Evolutionary conservation across 2,329 filamentous ascomycete genomes (phyloP).

Genomic region (Dactylellina haptotyla): DNA sequence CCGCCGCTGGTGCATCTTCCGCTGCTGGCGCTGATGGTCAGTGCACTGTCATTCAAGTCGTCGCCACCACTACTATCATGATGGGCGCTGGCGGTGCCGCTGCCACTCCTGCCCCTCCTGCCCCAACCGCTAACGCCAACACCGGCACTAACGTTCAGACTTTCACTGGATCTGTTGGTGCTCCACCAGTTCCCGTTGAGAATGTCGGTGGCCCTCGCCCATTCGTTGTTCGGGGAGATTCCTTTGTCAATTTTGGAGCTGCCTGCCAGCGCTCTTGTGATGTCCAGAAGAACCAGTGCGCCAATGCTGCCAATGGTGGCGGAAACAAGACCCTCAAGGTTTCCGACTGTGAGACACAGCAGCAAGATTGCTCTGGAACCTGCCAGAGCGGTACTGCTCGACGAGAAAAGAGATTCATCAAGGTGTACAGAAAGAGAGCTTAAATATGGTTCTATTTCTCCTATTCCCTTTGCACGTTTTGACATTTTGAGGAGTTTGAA

Average conservation of each 20-base stretch:
- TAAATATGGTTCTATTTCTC: conserved; percentile 6
- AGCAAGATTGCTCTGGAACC: conserved; percentile 62
- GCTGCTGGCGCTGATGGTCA: conserved; percentile 51
- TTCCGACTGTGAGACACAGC: conserved; percentile 69
- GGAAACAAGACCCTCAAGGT: conserved; percentile 61
- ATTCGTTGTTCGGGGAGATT: conserved; percentile 69
- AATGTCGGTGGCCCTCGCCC: conserved; percentile 67
- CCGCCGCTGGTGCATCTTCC: conserved; percentile 30
- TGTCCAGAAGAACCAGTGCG: conserved; percentile 72
- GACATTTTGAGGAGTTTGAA: conserved; percentile 3
- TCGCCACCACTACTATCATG: conserved; percentile 51
- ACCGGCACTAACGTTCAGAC: conserved; percentile 61
- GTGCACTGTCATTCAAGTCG: conserved; percentile 20
- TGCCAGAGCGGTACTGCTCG: conserved; percentile 27
- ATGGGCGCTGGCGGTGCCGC: neutral
- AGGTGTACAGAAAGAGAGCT: conserved; percentile 36
- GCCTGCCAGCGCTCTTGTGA: conserved; percentile 72
- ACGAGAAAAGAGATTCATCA: conserved; percentile 37
- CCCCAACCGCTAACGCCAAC: conserved; percentile 13
- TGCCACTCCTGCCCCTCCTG: conserved; percentile 15
- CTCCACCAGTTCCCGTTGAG: conserved; percentile 67
- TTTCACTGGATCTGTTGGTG: conserved; percentile 66
- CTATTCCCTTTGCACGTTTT: neutral
- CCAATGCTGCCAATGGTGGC: conserved; percentile 67
- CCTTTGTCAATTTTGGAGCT: conserved; percentile 68